Base-by-base conservation (phyloP, 2,329 filamentous ascomycete genomes). In the Paracamarosporium sp. region DNA sequence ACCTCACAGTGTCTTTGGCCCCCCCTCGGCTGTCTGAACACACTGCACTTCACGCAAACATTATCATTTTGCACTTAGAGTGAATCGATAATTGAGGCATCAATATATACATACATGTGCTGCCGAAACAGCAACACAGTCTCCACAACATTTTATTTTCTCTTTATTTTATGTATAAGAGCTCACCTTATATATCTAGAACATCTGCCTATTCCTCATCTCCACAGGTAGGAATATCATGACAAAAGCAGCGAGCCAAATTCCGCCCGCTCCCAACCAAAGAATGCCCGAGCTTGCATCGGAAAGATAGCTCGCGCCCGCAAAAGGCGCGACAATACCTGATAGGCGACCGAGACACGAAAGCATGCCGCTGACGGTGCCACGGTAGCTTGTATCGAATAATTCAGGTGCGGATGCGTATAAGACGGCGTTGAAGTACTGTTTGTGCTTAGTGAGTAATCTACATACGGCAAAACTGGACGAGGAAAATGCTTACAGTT, bases 161-260 rank as follows among this genome's bases (percentile, higher is more conserved):
- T 11, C 12, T 17, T 4, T 40, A 6, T 12, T 4, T 9, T 20
- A 20, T 38, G 5, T 8, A 2, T 2, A 38, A 5, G 17, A 2
- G 15, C n/a, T 22, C 4, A 17, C 0, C 7, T 4, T 17, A 38
- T 22, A 4, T 38, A 24, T 15, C 27, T 62, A 72, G 31, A 70
- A 72, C 69, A 72, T 72, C 57, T 72, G 68, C 52, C 69, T 59
- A 41, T 68, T 66, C 52, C 59, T 66, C 69, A 72, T 72, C 53
- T 72, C 69, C 11, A 72, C 68, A 1, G 69, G 69, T 52, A 72
- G 35, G 54, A 70, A 70, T 12, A 69, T 65, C 69, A 72, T 70
- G 15, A 65, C 50, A 15, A 72, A 38, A 8, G 69, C 66, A 13
- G 68, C 66, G 6, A 72, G 57, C 69, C 69, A 72, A 20, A 72